Base-by-base conservation (phyloP, 1,284 basidiomycete species). In the Phaffia rhodozyma region DNA sequence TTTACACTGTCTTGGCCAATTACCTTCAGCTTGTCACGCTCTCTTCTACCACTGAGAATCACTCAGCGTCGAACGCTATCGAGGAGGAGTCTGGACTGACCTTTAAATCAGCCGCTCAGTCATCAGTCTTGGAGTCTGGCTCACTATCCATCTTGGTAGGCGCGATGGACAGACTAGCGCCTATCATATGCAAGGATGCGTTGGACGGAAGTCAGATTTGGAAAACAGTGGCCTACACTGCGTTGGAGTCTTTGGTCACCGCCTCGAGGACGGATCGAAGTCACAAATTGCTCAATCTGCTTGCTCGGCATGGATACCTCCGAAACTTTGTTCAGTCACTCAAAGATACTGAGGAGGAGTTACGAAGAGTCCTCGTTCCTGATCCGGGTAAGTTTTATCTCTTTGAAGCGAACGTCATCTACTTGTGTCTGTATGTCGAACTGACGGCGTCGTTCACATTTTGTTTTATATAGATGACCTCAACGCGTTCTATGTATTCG, bases 181-280 rank as follows among this genome's bases (percentile, higher is more conserved):
- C 84, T 0, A 79, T 85, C n/a, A 79, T 97, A 32, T 85, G 89
- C 48, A 82, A 90, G 23, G 94, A 98, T 72, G 92, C 91, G 0
- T 87, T 93, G 65, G 92, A 97, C 70, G 92, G 91, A 13, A 84
- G 87, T 34, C 92, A 97, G 72, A 89, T 97, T 0, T 97, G 93
- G 92, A 90, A 92, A 77, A 94, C 93, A 23, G 85, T 93, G 32
- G 87, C 89, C 23, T 94, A 92, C 72, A 87, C 90, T 77, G 79
- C 90, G 5, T 78, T 94, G 58, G 88, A 92, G 72, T 82, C 86
- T 16, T 78, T 93, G 13, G 80, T 86, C 47, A 68, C 70, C 58
- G 75, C 89, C 1, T 86, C 83, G 30, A 81, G 81, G 18, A 73
- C 78, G 63, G 86, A 89, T 69, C 84, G 82, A 71, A 82, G 82